Evolutionary conservation across 345 rosid species (phyloP), one percentile per base, ranked within the genome.

Genomic region (Camelina hispida): DNA sequence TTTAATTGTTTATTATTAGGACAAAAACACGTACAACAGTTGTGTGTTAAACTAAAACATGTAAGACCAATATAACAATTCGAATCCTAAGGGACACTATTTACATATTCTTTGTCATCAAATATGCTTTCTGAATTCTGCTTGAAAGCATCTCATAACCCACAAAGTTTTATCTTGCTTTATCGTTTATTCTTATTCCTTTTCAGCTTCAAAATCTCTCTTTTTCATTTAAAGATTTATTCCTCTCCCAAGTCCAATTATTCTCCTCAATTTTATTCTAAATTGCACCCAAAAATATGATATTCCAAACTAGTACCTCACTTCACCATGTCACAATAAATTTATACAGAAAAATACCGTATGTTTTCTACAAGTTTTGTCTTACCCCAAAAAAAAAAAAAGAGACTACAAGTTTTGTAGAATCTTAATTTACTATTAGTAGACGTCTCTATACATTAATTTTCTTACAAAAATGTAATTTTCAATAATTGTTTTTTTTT

Each of bases 161-260:
- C 28, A 25, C 67, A 25, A 18, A 9, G 28, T 48, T 58, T 48
- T 58, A 18, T 71, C 30, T 58, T 66, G 17, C 44, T 76, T 76
- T 38, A 15, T 43, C 44, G 7, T 13, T 13, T 62, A 70, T 76
- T 76, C 80, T 76, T 56, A 77, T 77, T 77, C 80, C 38, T 8
- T 40, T 75, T 68, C 37, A 50, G 2, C 60, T 28, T 32, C 16
- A 16, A n/a, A 74, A 55, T 16, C 44, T 75, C 67, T 23, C 53
- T 58, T 57, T 44, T 44, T 62, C 43, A 25, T 43, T 23, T 69
- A 78, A 71, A 56, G 54, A 56, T 71, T 71, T 77, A 56, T 77
- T 71, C 80, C 50, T 57, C 75, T 57, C 61, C 61, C 12, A 64
- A 47, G 80, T 64, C 72, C 38, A 57, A 37, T 11, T 64, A 64